Evolutionary conservation across 1,139 yeast species (phyloP).

Genomic region (Yamadazyma buinensis): DNA sequence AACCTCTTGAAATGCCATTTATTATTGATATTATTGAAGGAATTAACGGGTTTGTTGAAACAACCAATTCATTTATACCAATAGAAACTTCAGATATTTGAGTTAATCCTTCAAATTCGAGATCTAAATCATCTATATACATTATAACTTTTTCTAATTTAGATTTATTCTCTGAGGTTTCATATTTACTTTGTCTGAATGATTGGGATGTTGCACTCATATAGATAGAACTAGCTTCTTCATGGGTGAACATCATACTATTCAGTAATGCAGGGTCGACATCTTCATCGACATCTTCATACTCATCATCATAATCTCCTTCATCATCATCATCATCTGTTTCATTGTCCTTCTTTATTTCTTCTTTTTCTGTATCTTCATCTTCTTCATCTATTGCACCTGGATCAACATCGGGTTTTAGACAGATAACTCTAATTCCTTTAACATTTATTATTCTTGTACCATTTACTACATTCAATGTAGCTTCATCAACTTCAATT

Average conservation of each 20-base stretch:
- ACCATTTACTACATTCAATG: conserved; percentile 45
- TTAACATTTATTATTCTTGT: conserved; percentile 35
- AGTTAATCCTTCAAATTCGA: conserved; percentile 52
- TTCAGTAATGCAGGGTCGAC: conserved; percentile 43
- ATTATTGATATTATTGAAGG: conserved; percentile 33
- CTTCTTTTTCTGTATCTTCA: conserved; percentile 8
- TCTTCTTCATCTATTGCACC: conserved; percentile 19
- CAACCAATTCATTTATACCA: conserved; percentile 39
- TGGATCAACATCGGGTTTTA: conserved; percentile 35
- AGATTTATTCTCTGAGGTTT: conserved; percentile 2
- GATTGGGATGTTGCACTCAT: conserved; percentile 72
- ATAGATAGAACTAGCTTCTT: conserved; percentile 69
- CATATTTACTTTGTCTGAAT: conserved; percentile 18
- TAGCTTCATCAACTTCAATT: conserved; percentile 37
- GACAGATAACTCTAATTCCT: conserved; percentile 34
- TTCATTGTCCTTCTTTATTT: conserved; percentile 9
- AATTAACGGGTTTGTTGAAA: conserved; percentile 38
- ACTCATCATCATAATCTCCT: conserved; percentile 8
- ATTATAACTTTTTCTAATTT: conserved; percentile 16
- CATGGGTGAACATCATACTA: conserved; percentile 65
- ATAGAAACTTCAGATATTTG: conserved; percentile 45
- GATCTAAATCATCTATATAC: conserved; percentile 30
- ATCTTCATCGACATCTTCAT: conserved; percentile 18
- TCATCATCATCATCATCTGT: conserved; percentile 11
- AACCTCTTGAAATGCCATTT: conserved; percentile 28